These are phyloP conservation scores for Plasmodium billcollinsi DNA, from an alignment of 169 alveolate genomes.

Conservation along the genomic window DNA sequence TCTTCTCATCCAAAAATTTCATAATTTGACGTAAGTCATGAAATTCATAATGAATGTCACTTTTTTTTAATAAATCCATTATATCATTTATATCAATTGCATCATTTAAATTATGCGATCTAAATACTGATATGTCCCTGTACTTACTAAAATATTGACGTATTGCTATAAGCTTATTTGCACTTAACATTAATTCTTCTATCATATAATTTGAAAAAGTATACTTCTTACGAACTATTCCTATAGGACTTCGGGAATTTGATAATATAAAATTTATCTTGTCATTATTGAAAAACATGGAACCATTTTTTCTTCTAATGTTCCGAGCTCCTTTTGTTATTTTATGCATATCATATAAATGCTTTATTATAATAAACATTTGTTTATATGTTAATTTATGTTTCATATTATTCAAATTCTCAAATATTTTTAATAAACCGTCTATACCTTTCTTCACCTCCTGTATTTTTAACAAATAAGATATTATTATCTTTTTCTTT, in stretches of 20 bases:
- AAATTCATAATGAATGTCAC: conserved; percentile 35
- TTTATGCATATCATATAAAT: conserved; percentile 51
- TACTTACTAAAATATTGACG: conserved; percentile 71
- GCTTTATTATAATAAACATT: conserved; percentile 33
- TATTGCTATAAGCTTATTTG: conserved; percentile 95
- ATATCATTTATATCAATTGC: conserved; percentile 44
- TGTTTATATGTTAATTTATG: conserved; percentile 21
- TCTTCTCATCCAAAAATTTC: conserved; percentile 31
- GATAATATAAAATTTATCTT: conserved; percentile 61
- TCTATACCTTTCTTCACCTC: conserved; percentile 20
- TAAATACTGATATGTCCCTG: conserved; percentile 48
- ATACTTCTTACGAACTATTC: conserved; percentile 32
- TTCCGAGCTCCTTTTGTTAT: conserved; percentile 54
- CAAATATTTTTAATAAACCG: conserved; percentile 15
- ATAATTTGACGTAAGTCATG: conserved; percentile 26
- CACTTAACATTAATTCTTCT: conserved; percentile 98
- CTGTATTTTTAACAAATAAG: conserved; percentile 6
- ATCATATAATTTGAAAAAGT: conserved; percentile 86
- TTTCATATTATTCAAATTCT: conserved; percentile 24
- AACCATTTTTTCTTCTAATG: conserved; percentile 66
- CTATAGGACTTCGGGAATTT: conserved; percentile 30
- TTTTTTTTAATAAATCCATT: conserved; percentile 54
- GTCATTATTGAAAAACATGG: conserved; percentile 37
- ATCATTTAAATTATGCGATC: conserved; percentile 39
- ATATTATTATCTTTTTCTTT: not conserved